These are phyloP conservation scores for Kondoa subrosea DNA, from an alignment of 768 basidiomycete genomes.

Conservation along the genomic window DNA sequence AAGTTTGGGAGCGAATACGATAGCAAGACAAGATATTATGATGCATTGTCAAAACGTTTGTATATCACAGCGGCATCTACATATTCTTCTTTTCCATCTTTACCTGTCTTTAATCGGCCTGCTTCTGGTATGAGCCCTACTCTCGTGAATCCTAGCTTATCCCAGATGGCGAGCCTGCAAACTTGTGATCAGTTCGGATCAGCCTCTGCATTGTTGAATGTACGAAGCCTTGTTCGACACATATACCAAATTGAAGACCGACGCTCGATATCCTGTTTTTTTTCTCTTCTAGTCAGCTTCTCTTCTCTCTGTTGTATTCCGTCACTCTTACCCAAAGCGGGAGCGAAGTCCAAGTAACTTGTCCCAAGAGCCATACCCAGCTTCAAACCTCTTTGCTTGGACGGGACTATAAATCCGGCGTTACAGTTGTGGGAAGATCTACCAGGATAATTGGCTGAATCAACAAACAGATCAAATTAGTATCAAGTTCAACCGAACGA, in stretches of 20 bases:
- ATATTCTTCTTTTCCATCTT: constrained; percentile 65
- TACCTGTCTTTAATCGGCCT: constrained; percentile 48
- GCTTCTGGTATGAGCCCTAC: constrained; percentile 32
- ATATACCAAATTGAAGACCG: constrained; percentile 78
- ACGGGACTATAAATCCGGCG: constrained; percentile 64
- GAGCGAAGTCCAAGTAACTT: constrained; percentile 67
- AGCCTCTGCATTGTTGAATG: neutral
- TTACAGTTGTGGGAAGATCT: constrained; percentile 52
- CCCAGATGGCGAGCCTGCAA: constrained; percentile 46
- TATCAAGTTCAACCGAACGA: neutral
- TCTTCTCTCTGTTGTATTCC: constrained; percentile 33
- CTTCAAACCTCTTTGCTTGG: constrained; percentile 45
- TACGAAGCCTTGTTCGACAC: constrained; percentile 52
- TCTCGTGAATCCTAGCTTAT: constrained; percentile 51
- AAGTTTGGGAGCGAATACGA: neutral
- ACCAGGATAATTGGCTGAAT: constrained; percentile 28
- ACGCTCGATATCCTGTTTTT: constrained; percentile 31
- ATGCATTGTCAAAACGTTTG: constrained; percentile 7
- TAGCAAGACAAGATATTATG: no score
- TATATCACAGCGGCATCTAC: constrained; percentile 58
- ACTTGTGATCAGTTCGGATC: neutral
- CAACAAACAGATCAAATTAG: no score
- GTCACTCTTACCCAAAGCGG: constrained; percentile 54
- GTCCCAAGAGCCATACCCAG: constrained; percentile 56
- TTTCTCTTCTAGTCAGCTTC: neutral